Percentiles rank a stretch among this genome's conserved stretches.
phyloP scores from a whole-genome alignment of 2,329 filamentous ascomycete genomes.

The Diaporthe longicolla region DNA sequence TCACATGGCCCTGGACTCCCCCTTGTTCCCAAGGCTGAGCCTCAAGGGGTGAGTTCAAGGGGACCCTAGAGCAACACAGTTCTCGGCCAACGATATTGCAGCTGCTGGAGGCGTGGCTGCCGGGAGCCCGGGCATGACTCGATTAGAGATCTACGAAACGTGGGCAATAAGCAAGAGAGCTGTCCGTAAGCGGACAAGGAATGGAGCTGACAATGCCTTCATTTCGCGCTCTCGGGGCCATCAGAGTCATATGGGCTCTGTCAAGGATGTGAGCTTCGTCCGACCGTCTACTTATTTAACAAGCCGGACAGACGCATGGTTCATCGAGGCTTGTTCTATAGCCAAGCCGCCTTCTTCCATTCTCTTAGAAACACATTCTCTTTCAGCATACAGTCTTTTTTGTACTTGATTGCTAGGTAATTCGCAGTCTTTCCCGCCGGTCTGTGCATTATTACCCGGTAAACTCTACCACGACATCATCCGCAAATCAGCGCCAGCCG shows the following conservation, averaged over 20 bases:
- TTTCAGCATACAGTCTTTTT: conserved; percentile 27
- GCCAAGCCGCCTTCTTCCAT: conserved; percentile 33
- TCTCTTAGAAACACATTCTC: conserved; percentile 20
- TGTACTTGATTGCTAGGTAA: conserved; percentile 1
- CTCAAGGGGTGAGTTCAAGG: conserved; percentile 14
- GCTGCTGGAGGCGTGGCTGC: conserved; percentile 15
- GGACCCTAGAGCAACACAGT: not conserved
- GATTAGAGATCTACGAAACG: conserved; percentile 20
- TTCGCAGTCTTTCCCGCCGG: conserved; percentile 7
- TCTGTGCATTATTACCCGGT: conserved; percentile 7
- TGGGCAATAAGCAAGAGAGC: conserved; percentile 20
- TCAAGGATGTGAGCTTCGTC: conserved; percentile 17
- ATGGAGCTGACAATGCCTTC: conserved; percentile 31
- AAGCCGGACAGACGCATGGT: conserved; percentile 11
- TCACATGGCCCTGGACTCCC: conserved; percentile 10
- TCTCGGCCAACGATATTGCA: conserved; percentile 22
- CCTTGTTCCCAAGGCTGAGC: conserved; percentile 24
- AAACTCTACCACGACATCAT: not conserved
- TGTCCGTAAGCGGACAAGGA: not conserved
- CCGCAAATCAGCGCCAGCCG: not conserved
- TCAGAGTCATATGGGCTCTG: conserved; percentile 6
- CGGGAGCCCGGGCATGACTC: conserved; percentile 22
- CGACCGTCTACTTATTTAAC: conserved; percentile 15
- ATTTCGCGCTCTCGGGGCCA: conserved; percentile 25
- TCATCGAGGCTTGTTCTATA: conserved; percentile 20